A percentile compares a stretch with the other conserved stretches of the same genome.
phyloP scores from a whole-genome alignment of 305 asterid genomes.

The Plantago coronopus region DNA sequence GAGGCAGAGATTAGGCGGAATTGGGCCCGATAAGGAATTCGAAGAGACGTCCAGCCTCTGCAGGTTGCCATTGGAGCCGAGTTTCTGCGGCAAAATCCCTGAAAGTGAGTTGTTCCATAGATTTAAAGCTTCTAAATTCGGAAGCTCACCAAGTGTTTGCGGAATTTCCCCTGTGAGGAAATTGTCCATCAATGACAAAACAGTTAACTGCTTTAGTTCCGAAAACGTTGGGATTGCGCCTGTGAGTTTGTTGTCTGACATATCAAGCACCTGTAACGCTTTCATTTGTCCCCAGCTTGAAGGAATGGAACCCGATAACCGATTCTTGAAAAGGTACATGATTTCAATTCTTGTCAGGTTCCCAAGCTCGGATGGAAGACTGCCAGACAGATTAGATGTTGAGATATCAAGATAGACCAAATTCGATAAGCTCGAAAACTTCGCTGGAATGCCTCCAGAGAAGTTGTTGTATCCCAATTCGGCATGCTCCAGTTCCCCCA shows the following conservation, averaged over 20 bases:
- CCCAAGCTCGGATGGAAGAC: slow-evolving; percentile 49
- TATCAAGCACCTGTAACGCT: slow-evolving; percentile 48
- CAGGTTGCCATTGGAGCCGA: slow-evolving; percentile 65
- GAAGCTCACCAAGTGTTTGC: slow-evolving; percentile 62
- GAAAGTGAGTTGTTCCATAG: slow-evolving; percentile 85
- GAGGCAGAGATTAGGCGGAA: slow-evolving; percentile 70
- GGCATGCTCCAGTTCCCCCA: slow-evolving; percentile 47
- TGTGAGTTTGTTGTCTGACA: slow-evolving; percentile 60
- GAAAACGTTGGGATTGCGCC: slow-evolving; percentile 66
- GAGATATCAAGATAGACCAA: slow-evolving; percentile 65
- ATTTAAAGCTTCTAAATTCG: slow-evolving; percentile 43
- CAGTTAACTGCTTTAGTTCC: slow-evolving; percentile 32
- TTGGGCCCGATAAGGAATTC: slow-evolving; percentile 58
- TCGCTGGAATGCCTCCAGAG: slow-evolving; percentile 42
- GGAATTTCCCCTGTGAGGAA: slow-evolving; percentile 69
- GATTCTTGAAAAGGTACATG: slow-evolving; percentile 52
- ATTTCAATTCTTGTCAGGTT: slow-evolving; percentile 43
- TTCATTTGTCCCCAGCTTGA: slow-evolving; percentile 36
- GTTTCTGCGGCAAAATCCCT: slow-evolving; percentile 59
- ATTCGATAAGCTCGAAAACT: slow-evolving; percentile 38
- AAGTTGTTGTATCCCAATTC: slow-evolving; percentile 73
- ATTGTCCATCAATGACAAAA: slow-evolving; percentile 58
- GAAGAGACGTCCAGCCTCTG: slow-evolving; percentile 72
- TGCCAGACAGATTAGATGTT: slow-evolving; percentile 57
- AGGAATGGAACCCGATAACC: slow-evolving; percentile 59